A percentile compares a stretch with the other conserved stretches of the same genome.
Conservation (phyloP, 495 filamentous ascomycete species). For the Viridothelium virens region DNA sequence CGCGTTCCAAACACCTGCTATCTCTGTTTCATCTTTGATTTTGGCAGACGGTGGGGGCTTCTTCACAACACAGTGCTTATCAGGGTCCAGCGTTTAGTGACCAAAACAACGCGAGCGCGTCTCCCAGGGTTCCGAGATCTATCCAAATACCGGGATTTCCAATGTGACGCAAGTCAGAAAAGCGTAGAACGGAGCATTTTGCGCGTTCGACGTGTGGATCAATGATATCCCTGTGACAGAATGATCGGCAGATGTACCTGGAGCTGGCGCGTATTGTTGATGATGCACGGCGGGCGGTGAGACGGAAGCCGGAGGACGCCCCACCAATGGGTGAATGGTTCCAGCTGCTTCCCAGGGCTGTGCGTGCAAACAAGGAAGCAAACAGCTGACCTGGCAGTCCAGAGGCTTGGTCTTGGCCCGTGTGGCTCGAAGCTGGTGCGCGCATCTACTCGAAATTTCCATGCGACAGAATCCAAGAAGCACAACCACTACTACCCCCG, state of each 20-base stretch:
- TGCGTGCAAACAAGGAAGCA: neutral
- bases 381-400: conserved; percentile 6
- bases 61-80: too few species aligned
- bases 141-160: too few species aligned
- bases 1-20: neutral
- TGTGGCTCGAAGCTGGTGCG: neutral
- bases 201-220: too few species aligned
- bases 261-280: neutral
- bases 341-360: too few species aligned
- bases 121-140: too few species aligned
- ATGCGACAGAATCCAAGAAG: neutral
- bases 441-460: conserved; percentile 11
- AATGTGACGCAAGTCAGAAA: too few species aligned
- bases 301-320: neutral
- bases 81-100: too few species aligned
- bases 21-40: neutral
- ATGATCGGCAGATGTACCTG: neutral
- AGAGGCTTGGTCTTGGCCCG: too few species aligned
- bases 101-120: too few species aligned
- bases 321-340: neutral
- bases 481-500: neutral
- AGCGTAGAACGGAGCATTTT: too few species aligned
- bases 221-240: too few species aligned
- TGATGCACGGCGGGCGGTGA: conserved; percentile 3
- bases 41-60: too few species aligned